Evolutionary conservation across 371 early-diverging fungal species (phyloP).

Genomic region (Lichtheimia hyalospora): DNA sequence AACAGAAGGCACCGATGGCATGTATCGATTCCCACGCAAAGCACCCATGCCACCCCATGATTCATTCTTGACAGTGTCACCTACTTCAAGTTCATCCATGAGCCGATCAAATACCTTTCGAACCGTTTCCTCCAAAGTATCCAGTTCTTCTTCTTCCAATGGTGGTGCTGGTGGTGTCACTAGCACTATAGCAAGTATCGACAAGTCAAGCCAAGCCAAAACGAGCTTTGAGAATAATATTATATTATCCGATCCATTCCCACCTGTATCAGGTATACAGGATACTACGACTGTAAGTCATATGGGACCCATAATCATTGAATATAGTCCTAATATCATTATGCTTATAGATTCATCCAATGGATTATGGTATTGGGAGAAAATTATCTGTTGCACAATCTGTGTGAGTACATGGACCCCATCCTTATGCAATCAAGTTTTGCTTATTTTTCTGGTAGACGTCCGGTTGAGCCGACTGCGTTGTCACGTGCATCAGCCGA

Average conservation of each 20-base stretch:
- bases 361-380: background rate
- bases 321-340: too few species aligned
- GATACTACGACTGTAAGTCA: too few species aligned
- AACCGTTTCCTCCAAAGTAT: constrained; percentile 34
- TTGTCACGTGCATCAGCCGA: constrained; percentile 14
- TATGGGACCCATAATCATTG: too few species aligned
- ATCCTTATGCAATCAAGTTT: too few species aligned
- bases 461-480: constrained; percentile 19
- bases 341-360: too few species aligned
- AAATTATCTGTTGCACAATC: constrained; percentile 1
- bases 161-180: constrained; percentile 13
- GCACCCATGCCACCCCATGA: constrained; percentile 38
- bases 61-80: constrained; percentile 12
- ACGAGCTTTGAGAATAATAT: background rate
- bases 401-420: constrained; percentile 4
- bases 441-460: constrained; percentile 11
- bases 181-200: constrained; percentile 2
- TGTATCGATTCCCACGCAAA: constrained; percentile 43
- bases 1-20: background rate
- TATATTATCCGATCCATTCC: too few species aligned
- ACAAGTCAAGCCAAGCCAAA: background rate
- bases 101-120: constrained; percentile 47
- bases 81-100: constrained; percentile 25
- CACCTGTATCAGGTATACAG: too few species aligned
- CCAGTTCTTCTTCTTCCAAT: constrained; percentile 15